Percentiles rank a stretch among this genome's conserved stretches.
Evolutionary conservation across 352 stramenopile genomes (phyloP).

Genomic region (Phytophthora rubi): DNA sequence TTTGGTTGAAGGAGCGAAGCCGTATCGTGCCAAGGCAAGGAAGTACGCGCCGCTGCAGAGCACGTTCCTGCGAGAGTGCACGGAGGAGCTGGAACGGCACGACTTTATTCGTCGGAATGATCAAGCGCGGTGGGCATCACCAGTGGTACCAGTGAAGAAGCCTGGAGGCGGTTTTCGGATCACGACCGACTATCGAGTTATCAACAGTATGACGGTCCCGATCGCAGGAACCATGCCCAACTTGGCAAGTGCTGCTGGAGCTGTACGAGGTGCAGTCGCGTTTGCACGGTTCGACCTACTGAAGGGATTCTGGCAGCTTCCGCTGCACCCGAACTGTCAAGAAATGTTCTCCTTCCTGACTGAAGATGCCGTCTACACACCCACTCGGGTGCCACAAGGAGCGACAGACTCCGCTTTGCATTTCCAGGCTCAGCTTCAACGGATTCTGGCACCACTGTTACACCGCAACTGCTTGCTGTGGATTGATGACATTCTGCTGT

Average conservation of each 20-base stretch:
- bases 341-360: slow-evolving; percentile 28
- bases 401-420: slow-evolving; percentile 4
- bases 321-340: slow-evolving; percentile 12
- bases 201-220: slow-evolving; percentile 11
- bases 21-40: neutral
- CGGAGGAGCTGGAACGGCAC: neutral
- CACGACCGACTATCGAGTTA: neutral
- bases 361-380: slow-evolving; percentile 23
- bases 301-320: slow-evolving; percentile 26
- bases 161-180: slow-evolving; percentile 8
- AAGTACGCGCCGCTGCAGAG: neutral
- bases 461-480: neutral
- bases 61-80: neutral
- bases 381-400: neutral
- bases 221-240: slow-evolving; percentile 15
- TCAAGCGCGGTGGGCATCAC: slow-evolving; percentile 3
- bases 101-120: slow-evolving; percentile 9
- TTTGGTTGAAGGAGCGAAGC: neutral
- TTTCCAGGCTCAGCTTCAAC: slow-evolving; percentile 7
- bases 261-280: too few species aligned
- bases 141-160: slow-evolving; percentile 2
- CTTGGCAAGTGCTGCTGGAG: neutral
- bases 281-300: slow-evolving; percentile 25
- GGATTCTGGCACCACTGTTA: neutral
- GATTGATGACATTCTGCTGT: slow-evolving; percentile 8